phyloP scores from a whole-genome alignment of 75 land plant species.

The Larix kaempferi region DNA sequence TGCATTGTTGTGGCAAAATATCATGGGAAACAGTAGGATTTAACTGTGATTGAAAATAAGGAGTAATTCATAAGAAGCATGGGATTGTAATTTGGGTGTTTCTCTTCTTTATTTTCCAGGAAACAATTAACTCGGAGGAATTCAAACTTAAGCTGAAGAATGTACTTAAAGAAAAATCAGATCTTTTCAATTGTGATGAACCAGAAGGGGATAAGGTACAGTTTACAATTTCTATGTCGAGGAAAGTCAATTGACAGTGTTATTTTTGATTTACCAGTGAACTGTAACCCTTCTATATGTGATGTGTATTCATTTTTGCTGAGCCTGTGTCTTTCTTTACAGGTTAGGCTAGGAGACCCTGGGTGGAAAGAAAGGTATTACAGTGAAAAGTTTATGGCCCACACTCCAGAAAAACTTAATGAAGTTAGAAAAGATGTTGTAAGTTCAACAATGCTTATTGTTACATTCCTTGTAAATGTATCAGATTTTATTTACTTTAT shows the following conservation, averaged over 20 bases:
- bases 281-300: not conserved
- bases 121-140: slow-evolving; percentile 53
- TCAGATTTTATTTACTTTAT: too few relatives aligned
- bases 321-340: not conserved
- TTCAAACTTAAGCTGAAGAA: slow-evolving; percentile 71
- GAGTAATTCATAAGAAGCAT: too few relatives aligned
- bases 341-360: slow-evolving; percentile 85
- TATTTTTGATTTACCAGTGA: not conserved
- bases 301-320: not conserved
- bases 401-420: slow-evolving; percentile 65
- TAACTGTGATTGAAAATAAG: too few relatives aligned
- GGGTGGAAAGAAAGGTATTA: slow-evolving; percentile 99
- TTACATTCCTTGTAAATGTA: too few relatives aligned
- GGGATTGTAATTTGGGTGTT: not conserved
- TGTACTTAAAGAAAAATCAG: slow-evolving; percentile 70
- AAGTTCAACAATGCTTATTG: slow-evolving; percentile 20
- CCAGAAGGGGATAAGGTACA: slow-evolving; percentile 78
- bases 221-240: not conserved
- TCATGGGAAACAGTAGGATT: not conserved
- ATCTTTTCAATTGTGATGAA: slow-evolving; percentile 58
- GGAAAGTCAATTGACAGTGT: not conserved
- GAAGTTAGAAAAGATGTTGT: slow-evolving; percentile 85
- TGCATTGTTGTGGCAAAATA: too few relatives aligned
- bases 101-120: slow-evolving; percentile 15
- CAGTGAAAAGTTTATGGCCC: slow-evolving; percentile 78